These are phyloP conservation scores for Kregervanrija pseudodelftensis DNA, from an alignment of 805 yeast species.

Conservation along the genomic window DNA sequence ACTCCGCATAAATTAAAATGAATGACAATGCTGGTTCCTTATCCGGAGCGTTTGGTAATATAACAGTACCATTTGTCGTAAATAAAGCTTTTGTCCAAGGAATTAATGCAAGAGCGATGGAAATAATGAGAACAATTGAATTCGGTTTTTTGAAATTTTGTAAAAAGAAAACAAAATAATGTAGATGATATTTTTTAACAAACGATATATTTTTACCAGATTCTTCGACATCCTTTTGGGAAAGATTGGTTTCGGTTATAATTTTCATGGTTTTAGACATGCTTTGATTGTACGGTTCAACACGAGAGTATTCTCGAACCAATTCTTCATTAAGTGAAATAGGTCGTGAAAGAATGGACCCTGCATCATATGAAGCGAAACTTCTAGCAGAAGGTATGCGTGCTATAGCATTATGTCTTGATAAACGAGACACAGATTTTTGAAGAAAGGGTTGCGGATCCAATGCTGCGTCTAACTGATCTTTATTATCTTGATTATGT, in stretches of 20 bases:
- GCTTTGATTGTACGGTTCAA: constrained; percentile 26
- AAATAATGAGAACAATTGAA: constrained; percentile 37
- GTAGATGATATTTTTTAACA: constrained; percentile 24
- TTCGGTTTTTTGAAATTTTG: constrained; percentile 44
- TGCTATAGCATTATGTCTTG: constrained; percentile 12
- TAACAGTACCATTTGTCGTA: constrained; percentile 25
- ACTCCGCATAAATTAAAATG: constrained; percentile 40
- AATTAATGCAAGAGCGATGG: constrained; percentile 43
- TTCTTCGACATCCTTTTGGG: constrained; percentile 18
- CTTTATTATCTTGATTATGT: too few species aligned
- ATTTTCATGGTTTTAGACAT: constrained; percentile 24
- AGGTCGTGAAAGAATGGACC: not conserved
- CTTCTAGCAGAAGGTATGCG: constrained; percentile 28
- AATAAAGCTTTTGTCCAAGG: constrained; percentile 48
- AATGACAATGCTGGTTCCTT: constrained; percentile 47
- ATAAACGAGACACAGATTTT: not conserved
- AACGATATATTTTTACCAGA: constrained; percentile 21
- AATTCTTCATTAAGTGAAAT: constrained; percentile 22
- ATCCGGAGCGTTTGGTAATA: constrained; percentile 38
- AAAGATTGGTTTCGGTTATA: constrained; percentile 27
- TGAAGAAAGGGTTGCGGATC: constrained; percentile 5
- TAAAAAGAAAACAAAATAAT: constrained; percentile 25
- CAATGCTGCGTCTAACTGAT: too few species aligned
- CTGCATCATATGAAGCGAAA: not conserved
- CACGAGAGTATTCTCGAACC: constrained; percentile 30